phyloP scores from a whole-genome alignment of 1,284 basidiomycete species.

The Microbotryum scabiosae region DNA sequence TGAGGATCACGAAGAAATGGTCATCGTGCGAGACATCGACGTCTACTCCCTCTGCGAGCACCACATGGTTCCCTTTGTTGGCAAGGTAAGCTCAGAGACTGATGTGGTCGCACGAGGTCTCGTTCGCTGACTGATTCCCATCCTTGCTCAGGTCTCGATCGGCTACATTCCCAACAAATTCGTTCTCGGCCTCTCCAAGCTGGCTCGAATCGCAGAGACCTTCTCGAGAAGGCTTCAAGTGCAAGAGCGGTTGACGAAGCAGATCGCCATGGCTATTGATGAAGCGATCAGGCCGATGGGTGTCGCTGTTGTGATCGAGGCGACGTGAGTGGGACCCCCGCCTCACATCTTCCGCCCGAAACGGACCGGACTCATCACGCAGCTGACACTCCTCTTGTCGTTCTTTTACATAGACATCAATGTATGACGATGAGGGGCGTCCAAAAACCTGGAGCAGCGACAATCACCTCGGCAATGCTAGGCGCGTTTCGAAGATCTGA shows the following conservation, averaged over 20 bases:
- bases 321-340: conserved; percentile 57
- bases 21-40: conserved; percentile 95
- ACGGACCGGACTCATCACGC: not conserved
- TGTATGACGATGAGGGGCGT: conserved; percentile 99
- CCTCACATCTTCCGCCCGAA: not conserved
- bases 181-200: conserved; percentile 93
- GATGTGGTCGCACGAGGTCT: not conserved
- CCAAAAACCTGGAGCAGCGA: conserved; percentile 92
- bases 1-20: conserved; percentile 99
- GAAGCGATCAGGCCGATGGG: conserved; percentile 95
- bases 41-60: conserved; percentile 97
- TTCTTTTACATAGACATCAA: conserved; percentile 61
- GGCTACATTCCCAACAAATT: conserved; percentile 91
- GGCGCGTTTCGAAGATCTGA: conserved; percentile 95
- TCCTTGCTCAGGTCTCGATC: conserved; percentile 50
- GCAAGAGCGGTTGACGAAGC: conserved; percentile 94
- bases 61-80: conserved; percentile 96
- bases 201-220: conserved; percentile 94
- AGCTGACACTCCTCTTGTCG: too few species aligned
- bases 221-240: conserved; percentile 93
- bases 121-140: not conserved
- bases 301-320: conserved; percentile 99
- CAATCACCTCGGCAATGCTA: conserved; percentile 97
- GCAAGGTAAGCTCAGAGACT: conserved; percentile 59
- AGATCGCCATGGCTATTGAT: conserved; percentile 92